Conservation (phyloP, 768 basidiomycete species). For the Amanita inopinata region DNA sequence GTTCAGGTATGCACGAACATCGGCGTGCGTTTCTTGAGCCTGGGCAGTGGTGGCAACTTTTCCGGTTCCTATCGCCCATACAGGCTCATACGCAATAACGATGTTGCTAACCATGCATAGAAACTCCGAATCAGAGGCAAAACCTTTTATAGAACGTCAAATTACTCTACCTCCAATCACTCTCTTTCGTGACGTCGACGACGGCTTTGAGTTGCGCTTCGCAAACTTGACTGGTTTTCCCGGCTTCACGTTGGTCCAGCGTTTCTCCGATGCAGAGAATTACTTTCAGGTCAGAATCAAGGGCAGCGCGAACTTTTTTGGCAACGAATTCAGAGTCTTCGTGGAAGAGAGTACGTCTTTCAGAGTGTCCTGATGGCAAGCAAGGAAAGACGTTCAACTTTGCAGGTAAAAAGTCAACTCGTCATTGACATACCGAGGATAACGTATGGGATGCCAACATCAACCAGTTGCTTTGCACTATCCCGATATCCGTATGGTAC, state of each 20-base stretch:
- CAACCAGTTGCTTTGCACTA: conserved; percentile 76
- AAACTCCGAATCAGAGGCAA: not conserved
- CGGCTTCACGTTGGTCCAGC: conserved; percentile 75
- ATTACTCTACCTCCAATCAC: conserved; percentile 66
- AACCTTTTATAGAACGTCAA: not conserved
- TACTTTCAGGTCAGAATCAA: conserved; percentile 67
- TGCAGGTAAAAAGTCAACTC: not conserved
- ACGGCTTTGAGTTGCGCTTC: conserved; percentile 75
- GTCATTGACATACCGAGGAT: conserved; percentile 65
- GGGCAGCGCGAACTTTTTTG: conserved; percentile 75
- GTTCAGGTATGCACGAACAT: conserved; percentile 69
- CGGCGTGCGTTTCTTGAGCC: conserved; percentile 86
- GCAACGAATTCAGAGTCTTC: conserved; percentile 81
- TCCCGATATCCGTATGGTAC: not conserved
- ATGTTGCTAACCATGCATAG: conserved; percentile 45
- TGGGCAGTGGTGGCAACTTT: conserved; percentile 88
- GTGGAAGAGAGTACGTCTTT: conserved; percentile 87
- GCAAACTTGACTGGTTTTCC: conserved; percentile 70
- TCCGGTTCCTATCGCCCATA: conserved; percentile 99
- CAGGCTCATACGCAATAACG: conserved; percentile 94
- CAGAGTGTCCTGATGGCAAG: conserved; percentile 69
- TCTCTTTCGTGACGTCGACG: conserved; percentile 46
- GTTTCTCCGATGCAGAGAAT: conserved; percentile 98
- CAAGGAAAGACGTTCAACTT: conserved; percentile 6
- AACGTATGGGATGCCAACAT: conserved; percentile 84